These are phyloP conservation scores for Fulvia fulva DNA, from an alignment of 2,329 filamentous ascomycete genomes.

Conservation along the genomic window DNA sequence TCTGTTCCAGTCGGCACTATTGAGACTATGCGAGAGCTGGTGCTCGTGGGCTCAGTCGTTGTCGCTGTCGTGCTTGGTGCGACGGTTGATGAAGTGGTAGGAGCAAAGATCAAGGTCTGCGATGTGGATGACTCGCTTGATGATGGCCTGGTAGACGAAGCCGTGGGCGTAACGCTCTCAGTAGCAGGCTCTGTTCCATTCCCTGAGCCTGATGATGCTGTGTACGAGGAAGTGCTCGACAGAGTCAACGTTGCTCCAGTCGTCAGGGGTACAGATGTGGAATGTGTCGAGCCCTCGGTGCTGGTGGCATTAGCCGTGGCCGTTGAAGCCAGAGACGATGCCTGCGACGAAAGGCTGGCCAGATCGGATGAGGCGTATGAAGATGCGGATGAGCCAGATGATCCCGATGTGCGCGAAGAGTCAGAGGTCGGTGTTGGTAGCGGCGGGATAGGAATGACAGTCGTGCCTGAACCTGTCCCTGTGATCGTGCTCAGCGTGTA, in stretches of 20 bases:
- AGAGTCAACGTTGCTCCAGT: conserved; percentile 15
- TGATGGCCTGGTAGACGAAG: background rate
- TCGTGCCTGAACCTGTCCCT: conserved; percentile 15
- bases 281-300: conserved; percentile 7
- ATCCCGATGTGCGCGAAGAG: conserved; percentile 7
- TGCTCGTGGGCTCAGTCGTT: conserved; percentile 19
- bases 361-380: background rate
- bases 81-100: conserved; percentile 5
- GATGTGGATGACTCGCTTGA: conserved; percentile 5
- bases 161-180: background rate
- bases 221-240: conserved; percentile 7
- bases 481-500: conserved; percentile 19
- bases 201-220: background rate
- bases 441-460: conserved; percentile 24
- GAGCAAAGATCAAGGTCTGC: background rate
- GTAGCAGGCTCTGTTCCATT: background rate
- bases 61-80: conserved; percentile 11
- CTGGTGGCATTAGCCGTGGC: conserved; percentile 13
- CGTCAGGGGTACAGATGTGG: conserved; percentile 17
- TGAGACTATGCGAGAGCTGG: conserved; percentile 28
- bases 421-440: conserved; percentile 15
- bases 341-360: background rate
- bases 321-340: background rate
- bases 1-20: conserved; percentile 47
- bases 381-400: conserved; percentile 14